Evolutionary conservation across 306 rosid genomes (phyloP).

Genomic region (Purshia tridentata): DNA sequence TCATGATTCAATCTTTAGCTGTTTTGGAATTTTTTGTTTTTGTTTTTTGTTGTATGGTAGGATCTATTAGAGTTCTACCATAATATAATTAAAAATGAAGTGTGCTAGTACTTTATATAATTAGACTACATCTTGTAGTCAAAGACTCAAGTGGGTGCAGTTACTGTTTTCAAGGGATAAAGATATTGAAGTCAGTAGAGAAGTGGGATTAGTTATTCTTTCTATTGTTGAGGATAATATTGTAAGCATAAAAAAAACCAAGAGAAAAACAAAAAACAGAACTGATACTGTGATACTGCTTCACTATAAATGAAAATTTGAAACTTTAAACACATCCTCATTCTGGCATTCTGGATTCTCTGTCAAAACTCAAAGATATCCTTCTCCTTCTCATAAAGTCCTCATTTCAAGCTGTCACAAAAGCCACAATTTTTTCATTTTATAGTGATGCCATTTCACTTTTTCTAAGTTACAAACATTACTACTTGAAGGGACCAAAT

Average conservation of each 20-base stretch:
- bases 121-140: not conserved
- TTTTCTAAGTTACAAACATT: not conserved
- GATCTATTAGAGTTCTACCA: not conserved
- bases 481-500: not conserved
- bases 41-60: too few species aligned
- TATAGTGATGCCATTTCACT: not conserved
- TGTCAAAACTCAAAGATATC: not conserved
- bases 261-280: not conserved
- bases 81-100: not conserved
- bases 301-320: not conserved
- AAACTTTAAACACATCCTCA: not conserved
- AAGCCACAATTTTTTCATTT: not conserved
- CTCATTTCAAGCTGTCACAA: not conserved
- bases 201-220: not conserved
- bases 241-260: not conserved
- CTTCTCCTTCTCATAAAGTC: not conserved
- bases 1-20: not conserved
- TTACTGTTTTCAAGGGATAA: not conserved
- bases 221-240: not conserved
- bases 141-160: not conserved
- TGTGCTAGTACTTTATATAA: not conserved
- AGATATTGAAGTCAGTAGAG: not conserved
- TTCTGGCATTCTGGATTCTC: constrained; percentile 3
- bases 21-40: too few species aligned
- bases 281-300: not conserved